Evolutionary conservation across 441 rosid species (phyloP).

Genomic region (Kokia cookei): DNA sequence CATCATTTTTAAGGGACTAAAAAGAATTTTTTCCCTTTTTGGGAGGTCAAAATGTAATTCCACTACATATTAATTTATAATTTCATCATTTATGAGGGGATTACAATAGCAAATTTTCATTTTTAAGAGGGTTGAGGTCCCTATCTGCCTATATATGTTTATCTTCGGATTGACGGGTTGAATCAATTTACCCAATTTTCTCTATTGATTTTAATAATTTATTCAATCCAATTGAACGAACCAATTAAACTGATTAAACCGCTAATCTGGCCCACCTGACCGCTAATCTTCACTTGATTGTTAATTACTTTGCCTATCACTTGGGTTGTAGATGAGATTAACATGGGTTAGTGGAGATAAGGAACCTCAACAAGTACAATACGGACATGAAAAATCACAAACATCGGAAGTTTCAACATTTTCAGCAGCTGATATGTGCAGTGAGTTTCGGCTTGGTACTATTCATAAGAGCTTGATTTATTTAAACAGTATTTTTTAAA

Average conservation of each 20-base stretch:
- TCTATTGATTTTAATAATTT: no score
- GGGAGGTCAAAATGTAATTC: rapidly evolving
- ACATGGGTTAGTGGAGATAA: slow-evolving; percentile 66
- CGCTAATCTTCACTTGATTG: no score
- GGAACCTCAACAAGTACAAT: slow-evolving; percentile 40
- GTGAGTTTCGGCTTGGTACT: slow-evolving; percentile 21
- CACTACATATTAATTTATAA: no score
- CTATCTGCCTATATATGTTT: no score
- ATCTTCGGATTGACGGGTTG: rapidly evolving
- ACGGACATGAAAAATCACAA: slow-evolving; percentile 34
- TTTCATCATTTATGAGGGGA: no score
- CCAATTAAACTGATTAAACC: no score
- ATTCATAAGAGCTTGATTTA: not conserved
- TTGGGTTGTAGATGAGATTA: slow-evolving; percentile 28
- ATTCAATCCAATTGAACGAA: no score
- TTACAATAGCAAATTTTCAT: no score
- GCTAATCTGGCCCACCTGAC: no score
- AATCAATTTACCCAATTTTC: rapidly evolving
- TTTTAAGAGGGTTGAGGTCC: no score
- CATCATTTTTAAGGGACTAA: no score
- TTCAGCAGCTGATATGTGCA: slow-evolving; percentile 51
- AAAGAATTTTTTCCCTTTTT: no score
- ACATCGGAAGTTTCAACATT: slow-evolving; percentile 45
- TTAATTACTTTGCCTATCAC: not conserved
- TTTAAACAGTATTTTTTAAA: not conserved